Evolutionary conservation across 208 protist genomes (phyloP), one percentile per base, ranked within the genome.

Genomic region (Trypanosoma vivax): DNA sequence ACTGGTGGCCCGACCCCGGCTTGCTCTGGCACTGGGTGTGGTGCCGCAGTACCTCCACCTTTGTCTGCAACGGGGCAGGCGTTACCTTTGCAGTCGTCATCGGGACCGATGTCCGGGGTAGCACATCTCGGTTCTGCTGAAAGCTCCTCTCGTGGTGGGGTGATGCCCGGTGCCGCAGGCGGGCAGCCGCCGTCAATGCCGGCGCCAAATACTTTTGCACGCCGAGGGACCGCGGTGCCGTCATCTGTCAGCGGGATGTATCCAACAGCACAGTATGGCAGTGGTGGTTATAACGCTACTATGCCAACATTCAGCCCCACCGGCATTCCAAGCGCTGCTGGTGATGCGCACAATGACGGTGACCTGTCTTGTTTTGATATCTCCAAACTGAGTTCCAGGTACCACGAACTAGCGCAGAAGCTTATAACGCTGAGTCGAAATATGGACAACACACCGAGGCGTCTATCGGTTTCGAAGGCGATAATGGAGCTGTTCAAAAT

Each of bases 401-500:
- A 70, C 21, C 63, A 64, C 3, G 31, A 21, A 10, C 31, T 70
- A 1, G 70, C 49, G 2, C 25, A 58, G 7, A 62, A 72, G 24
- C 24, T 70, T 2, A 51, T 31, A 46, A 61, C 53, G 54, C 47
- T 41, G 59, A 47, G 82, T 29, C 62, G 66, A 34, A 46, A 66
- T 28, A 62, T 88, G 23, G 46, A 47, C 7, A 71, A 77, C 48
- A 40, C 52, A 33, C 73, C 63, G 18, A 60, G 69, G 7, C 80
- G 76, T 19, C 53, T 33, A 7, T 66, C 67, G 14, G 60, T 84
- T 29, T 65, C 79, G 48, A 70, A 76, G 58, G 65, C 73, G 1
- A 66, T 76, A 34, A 50, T 78, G 50, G 66, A 84, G 60, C 28
- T 88, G 42, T 67, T 83, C 38, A 64, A 70, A 23, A 59, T 67